phyloP scores from a whole-genome alignment of 306 rosid species.

The Lithocarpus polystachyus region DNA sequence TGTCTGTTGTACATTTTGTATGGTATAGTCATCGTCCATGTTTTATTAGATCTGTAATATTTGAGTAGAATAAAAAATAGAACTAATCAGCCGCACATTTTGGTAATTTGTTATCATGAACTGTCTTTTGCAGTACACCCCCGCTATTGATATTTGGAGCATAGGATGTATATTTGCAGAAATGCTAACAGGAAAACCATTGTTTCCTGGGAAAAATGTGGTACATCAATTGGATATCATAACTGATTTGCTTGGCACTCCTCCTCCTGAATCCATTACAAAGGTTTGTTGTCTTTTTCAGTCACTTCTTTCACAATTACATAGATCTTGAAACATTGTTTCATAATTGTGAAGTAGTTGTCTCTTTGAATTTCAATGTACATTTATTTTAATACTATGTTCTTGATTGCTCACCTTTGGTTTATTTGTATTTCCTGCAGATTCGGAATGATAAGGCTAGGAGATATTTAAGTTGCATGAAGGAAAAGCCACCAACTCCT shows the following conservation, averaged over 20 bases:
- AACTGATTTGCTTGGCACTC: constrained; percentile 65
- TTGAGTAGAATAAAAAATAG: not conserved
- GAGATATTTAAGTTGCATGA: constrained; percentile 52
- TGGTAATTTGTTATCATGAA: not conserved
- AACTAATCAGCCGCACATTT: constrained; percentile 1
- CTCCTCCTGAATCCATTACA: constrained; percentile 46
- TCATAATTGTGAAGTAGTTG: not conserved
- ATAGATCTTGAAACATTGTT: not conserved
- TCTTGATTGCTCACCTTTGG: constrained; percentile 6
- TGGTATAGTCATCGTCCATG: not conserved
- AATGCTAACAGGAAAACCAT: constrained; percentile 54
- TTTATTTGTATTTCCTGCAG: constrained; percentile 28
- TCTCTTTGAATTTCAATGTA: not conserved
- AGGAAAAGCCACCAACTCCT: constrained; percentile 45
- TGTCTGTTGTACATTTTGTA: too few relatives aligned
- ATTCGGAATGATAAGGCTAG: constrained; percentile 68
- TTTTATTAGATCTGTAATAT: not conserved
- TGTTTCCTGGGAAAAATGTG: constrained; percentile 67
- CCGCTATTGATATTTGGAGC: constrained; percentile 73
- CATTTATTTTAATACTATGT: not conserved
- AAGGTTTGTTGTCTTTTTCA: constrained; percentile 37
- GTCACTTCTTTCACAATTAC: not conserved
- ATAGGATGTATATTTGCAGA: constrained; percentile 75
- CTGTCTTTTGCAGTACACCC: constrained; percentile 55
- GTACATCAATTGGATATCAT: constrained; percentile 65